Evolutionary conservation across 1,139 yeast species (phyloP).

Genomic region (Geotrichum siamense): DNA sequence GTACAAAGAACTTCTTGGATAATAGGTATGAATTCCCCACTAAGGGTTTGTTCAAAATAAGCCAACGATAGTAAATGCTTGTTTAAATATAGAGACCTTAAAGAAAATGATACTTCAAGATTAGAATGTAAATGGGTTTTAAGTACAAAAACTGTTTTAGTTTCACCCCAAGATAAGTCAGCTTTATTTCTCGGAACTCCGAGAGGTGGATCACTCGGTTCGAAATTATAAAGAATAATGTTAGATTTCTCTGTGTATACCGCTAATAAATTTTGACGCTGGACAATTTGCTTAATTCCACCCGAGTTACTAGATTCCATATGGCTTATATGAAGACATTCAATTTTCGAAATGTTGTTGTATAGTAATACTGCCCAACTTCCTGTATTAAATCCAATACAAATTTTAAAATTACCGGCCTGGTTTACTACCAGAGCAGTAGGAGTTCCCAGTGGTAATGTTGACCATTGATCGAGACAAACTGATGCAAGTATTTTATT

Average conservation of each 20-base stretch:
- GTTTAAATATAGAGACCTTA: slow-evolving; percentile 14
- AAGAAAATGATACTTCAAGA: slow-evolving; percentile 15
- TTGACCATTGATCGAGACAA: slow-evolving; percentile 10
- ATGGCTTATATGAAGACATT: slow-evolving; percentile 5
- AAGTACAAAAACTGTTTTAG: slow-evolving; percentile 15
- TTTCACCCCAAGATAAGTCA: slow-evolving; percentile 10
- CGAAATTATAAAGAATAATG: slow-evolving; percentile 15
- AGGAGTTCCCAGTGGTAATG: slow-evolving; percentile 6
- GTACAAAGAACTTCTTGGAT: slow-evolving; percentile 18
- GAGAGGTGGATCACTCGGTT: neutral
- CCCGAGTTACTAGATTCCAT: slow-evolving; percentile 10
- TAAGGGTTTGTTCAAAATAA: slow-evolving; percentile 14
- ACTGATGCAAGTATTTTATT: slow-evolving; percentile 1
- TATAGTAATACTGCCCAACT: slow-evolving; percentile 14
- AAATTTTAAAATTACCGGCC: slow-evolving; percentile 13
- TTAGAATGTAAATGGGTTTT: slow-evolving; percentile 17
- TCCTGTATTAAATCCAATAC: slow-evolving; percentile 17
- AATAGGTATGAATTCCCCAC: slow-evolving; percentile 17
- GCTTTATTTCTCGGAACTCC: neutral
- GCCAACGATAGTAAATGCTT: slow-evolving; percentile 15
- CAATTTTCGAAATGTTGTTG: slow-evolving; percentile 3
- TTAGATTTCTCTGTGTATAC: slow-evolving; percentile 17
- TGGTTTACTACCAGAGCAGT: slow-evolving; percentile 14
- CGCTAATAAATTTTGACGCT: slow-evolving; percentile 15
- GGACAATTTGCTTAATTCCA: slow-evolving; percentile 15